Percentiles rank a stretch among this genome's conserved stretches.
These are phyloP conservation scores for Combretum micranthum DNA, from an alignment of 345 rosid species.

Conservation along the genomic window DNA sequence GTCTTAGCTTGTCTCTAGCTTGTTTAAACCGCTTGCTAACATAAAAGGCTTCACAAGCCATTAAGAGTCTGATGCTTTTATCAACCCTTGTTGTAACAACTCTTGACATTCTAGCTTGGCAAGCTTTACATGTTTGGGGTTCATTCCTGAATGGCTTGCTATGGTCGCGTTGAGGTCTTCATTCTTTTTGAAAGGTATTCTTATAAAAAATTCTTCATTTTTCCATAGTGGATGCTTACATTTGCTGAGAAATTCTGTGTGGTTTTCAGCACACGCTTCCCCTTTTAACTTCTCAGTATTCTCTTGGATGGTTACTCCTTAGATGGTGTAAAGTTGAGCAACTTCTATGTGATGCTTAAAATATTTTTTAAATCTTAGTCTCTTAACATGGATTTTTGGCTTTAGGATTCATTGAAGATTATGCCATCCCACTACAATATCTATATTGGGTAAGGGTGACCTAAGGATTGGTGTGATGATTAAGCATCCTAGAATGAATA, in stretches of 20 bases:
- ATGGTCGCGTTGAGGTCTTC: not conserved
- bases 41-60: slow-evolving; percentile 4
- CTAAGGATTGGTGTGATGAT: no score
- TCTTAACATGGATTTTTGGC: no score
- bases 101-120: no score
- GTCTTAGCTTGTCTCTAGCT: not conserved
- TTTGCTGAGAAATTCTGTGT: not conserved
- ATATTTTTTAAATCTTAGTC: no score
- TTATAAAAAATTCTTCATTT: not conserved
- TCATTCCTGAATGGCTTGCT: not conserved
- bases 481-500: no score
- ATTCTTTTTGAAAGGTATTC: not conserved
- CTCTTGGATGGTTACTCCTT: not conserved
- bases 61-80: not conserved
- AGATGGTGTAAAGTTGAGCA: not conserved
- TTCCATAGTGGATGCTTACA: not conserved
- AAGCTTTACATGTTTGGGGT: no score
- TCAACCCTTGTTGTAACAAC: no score
- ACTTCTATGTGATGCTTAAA: not conserved
- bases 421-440: no score
- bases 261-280: no score
- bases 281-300: no score
- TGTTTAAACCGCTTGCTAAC: not conserved
- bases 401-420: no score
- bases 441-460: no score